phyloP scores from a whole-genome alignment of 2,329 filamentous ascomycete genomes.

The Fusarium compactum region DNA sequence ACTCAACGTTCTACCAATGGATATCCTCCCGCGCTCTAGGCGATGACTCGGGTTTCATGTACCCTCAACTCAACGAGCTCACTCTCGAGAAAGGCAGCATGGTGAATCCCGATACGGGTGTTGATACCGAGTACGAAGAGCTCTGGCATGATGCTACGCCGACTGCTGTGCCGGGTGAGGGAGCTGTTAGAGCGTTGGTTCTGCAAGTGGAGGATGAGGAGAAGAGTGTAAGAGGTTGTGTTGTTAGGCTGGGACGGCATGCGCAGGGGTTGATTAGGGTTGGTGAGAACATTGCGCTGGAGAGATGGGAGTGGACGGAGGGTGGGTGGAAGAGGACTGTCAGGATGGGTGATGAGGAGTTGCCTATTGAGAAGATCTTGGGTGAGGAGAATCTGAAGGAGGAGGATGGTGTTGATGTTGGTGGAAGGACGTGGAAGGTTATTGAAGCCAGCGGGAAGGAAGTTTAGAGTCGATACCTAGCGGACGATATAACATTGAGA shows the following conservation, averaged over 20 bases:
- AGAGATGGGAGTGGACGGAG: slow-evolving; percentile 65
- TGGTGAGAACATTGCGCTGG: slow-evolving; percentile 58
- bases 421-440: slow-evolving; percentile 51
- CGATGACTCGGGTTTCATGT: slow-evolving; percentile 69
- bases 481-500: background rate
- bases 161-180: slow-evolving; percentile 28
- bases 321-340: slow-evolving; percentile 53
- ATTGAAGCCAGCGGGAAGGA: slow-evolving; percentile 45
- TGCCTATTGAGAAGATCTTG: slow-evolving; percentile 52
- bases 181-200: slow-evolving; percentile 7
- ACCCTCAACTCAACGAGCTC: slow-evolving; percentile 54
- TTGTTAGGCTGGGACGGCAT: slow-evolving; percentile 65
- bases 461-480: background rate
- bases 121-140: slow-evolving; percentile 72
- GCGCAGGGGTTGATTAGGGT: slow-evolving; percentile 68
- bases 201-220: slow-evolving; percentile 28
- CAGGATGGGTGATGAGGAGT: slow-evolving; percentile 50
- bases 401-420: slow-evolving; percentile 39
- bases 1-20: slow-evolving; percentile 68
- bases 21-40: slow-evolving; percentile 66
- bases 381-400: slow-evolving; percentile 22
- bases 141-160: slow-evolving; percentile 67
- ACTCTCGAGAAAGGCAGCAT: slow-evolving; percentile 70
- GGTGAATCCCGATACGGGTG: slow-evolving; percentile 67
- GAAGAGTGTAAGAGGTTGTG: slow-evolving; percentile 58